These are phyloP conservation scores for Astraeus odoratus DNA, from an alignment of 768 basidiomycete species.

Conservation along the genomic window DNA sequence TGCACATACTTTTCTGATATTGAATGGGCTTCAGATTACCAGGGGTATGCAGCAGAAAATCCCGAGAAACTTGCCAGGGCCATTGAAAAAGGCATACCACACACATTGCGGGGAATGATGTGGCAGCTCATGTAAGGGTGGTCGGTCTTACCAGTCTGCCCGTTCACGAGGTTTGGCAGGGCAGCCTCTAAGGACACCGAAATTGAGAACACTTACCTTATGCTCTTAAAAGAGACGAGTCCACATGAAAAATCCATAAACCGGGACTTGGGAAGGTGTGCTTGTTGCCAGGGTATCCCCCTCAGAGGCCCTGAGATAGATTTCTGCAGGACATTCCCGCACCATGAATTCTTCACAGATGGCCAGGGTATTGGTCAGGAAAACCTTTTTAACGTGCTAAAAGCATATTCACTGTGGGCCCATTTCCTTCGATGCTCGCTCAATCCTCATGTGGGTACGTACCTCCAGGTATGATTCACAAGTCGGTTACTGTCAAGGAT, in stretches of 20 bases:
- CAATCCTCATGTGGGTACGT: slow-evolving; percentile 7
- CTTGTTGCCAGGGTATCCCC: background rate
- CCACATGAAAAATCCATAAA: slow-evolving; percentile 91
- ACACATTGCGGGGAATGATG: slow-evolving; percentile 85
- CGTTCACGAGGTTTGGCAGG: slow-evolving; percentile 37
- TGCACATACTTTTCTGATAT: background rate
- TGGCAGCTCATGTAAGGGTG: slow-evolving; percentile 84
- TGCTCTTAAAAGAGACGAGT: slow-evolving; percentile 75
- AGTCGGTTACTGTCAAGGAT: slow-evolving; percentile 96
- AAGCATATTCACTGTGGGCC: slow-evolving; percentile 89
- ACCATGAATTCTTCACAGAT: slow-evolving; percentile 93
- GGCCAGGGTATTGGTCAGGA: slow-evolving; percentile 95
- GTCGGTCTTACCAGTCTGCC: background rate
- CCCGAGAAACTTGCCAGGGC: slow-evolving; percentile 79
- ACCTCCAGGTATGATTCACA: slow-evolving; percentile 70
- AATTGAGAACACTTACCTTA: slow-evolving; percentile 77
- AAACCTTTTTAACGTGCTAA: slow-evolving; percentile 94
- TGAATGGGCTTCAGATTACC: slow-evolving; percentile 60
- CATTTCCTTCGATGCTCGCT: background rate
- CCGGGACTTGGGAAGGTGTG: slow-evolving; percentile 81
- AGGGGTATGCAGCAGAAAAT: slow-evolving; percentile 71
- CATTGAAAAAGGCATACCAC: slow-evolving; percentile 89
- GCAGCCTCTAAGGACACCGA: slow-evolving; percentile 89
- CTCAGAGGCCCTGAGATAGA: slow-evolving; percentile 8
- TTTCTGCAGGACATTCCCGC: slow-evolving; percentile 78